Conservation (phyloP, 108 stramenopile species). For the Cyclotella kingstonii region DNA sequence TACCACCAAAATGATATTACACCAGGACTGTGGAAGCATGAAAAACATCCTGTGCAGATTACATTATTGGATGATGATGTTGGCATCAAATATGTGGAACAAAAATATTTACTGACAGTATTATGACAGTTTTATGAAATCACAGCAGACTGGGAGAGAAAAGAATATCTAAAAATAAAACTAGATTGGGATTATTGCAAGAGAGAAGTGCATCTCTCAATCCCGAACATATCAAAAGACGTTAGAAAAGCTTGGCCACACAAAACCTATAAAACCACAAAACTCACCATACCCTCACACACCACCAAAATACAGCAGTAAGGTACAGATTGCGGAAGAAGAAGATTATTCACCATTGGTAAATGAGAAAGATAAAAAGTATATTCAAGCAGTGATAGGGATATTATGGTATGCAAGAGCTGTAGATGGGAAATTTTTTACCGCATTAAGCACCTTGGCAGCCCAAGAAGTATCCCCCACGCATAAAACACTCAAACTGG, state of each 20-base stretch:
- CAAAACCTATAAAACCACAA: conserved; percentile 27
- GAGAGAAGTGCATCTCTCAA: background rate
- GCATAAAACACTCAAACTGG: background rate
- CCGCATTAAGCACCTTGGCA: background rate
- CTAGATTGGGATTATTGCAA: background rate
- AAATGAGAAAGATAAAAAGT: conserved; percentile 3
- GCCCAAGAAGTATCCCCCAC: background rate
- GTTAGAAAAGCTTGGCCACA: conserved; percentile 29
- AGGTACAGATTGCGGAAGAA: conserved; percentile 22
- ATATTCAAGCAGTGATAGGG: too few species aligned
- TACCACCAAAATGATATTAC: conserved; percentile 16
- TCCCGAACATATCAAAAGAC: conserved; percentile 5
- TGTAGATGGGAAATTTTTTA: background rate
- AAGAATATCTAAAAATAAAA: conserved; percentile 5
- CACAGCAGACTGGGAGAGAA: conserved; percentile 31
- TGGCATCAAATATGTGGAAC: conserved; percentile 44
- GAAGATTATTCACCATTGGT: background rate
- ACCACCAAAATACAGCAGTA: conserved; percentile 34
- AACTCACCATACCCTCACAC: conserved; percentile 33
- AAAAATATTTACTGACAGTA: conserved; percentile 34
- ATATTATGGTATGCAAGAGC: background rate
- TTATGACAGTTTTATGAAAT: conserved; percentile 8
- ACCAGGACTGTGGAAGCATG: conserved; percentile 48
- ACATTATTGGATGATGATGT: conserved; percentile 58
- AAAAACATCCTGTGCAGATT: conserved; percentile 19